Conservation (phyloP, 2,329 filamentous ascomycete species). For the Endoconidiophora polonica region DNA sequence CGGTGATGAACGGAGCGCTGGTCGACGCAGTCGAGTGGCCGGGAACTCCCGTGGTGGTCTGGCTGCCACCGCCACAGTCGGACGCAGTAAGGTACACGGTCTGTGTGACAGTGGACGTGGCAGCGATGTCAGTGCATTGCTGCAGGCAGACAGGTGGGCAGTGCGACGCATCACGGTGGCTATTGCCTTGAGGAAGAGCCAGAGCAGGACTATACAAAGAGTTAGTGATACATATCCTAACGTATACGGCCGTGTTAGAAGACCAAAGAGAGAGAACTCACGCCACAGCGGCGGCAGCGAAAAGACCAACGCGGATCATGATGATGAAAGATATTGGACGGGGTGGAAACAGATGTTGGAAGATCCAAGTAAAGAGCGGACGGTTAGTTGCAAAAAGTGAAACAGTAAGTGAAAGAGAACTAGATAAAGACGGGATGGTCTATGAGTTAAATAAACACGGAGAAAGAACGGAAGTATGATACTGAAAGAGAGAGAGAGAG, state of each 20-base stretch:
- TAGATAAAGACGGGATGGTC: not conserved
- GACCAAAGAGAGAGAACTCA: not conserved
- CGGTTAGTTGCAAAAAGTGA: not conserved
- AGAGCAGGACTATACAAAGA: not conserved
- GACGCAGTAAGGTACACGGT: constrained; percentile 9
- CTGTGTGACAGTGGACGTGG: constrained; percentile 7
- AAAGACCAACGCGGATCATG: constrained; percentile 10
- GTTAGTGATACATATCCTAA: not conserved
- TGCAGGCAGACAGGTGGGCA: constrained; percentile 10
- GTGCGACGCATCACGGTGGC: not conserved
- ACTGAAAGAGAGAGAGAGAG: too few relatives aligned
- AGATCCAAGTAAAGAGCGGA: not conserved
- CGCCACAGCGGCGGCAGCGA: constrained; percentile 10
- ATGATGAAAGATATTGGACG: not conserved
- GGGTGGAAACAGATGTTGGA: not conserved
- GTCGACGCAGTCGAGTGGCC: not conserved
- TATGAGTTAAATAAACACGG: not conserved
- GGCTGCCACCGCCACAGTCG: not conserved
- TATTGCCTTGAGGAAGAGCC: constrained; percentile 6
- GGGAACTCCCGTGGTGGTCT: not conserved
- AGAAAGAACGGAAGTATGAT: too few relatives aligned
- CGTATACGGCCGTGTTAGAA: not conserved
- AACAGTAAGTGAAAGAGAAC: not conserved
- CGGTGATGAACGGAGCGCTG: not conserved
- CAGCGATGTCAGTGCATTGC: constrained; percentile 8